Percentiles rank a stretch among this genome's conserved stretches.
These are phyloP conservation scores for Cercospora sp. DNA, from an alignment of 2,329 filamentous ascomycete genomes.

Conservation along the genomic window DNA sequence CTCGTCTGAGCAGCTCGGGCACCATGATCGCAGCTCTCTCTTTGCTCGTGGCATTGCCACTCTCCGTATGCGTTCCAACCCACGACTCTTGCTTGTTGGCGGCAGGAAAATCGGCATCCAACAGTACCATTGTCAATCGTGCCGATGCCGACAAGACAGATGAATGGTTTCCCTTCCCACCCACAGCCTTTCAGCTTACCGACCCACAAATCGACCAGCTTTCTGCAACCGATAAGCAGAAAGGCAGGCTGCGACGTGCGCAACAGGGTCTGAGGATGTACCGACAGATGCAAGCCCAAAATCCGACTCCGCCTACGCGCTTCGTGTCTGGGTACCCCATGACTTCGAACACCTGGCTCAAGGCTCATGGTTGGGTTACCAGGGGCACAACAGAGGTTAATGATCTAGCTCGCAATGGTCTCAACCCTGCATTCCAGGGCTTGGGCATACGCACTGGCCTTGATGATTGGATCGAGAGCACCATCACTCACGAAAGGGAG, in stretches of 20 bases:
- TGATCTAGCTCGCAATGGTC: not conserved
- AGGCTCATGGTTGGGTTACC: no score
- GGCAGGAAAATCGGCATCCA: not conserved
- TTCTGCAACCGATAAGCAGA: not conserved
- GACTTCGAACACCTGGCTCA: no score
- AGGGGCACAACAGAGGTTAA: no score
- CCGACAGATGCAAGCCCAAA: not conserved
- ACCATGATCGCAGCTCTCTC: not conserved
- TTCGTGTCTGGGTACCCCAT: no score
- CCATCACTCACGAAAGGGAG: not conserved
- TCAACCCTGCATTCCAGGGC: not conserved
- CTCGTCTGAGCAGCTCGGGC: not conserved
- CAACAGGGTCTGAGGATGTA: not conserved
- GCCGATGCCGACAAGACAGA: not conserved
- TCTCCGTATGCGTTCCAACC: not conserved
- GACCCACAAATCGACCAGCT: not conserved
- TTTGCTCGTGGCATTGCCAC: not conserved
- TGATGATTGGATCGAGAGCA: not conserved
- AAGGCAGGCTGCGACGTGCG: not conserved
- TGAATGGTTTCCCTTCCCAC: not conserved
- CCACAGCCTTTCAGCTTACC: not conserved
- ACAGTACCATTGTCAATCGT: not conserved
- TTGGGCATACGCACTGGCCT: not conserved
- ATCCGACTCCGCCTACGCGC: not conserved
- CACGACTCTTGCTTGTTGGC: not conserved